Evolutionary conservation across 306 rosid genomes (phyloP), one percentile per base, ranked within the genome.

Genomic region (Lathyrus tuberosus): DNA sequence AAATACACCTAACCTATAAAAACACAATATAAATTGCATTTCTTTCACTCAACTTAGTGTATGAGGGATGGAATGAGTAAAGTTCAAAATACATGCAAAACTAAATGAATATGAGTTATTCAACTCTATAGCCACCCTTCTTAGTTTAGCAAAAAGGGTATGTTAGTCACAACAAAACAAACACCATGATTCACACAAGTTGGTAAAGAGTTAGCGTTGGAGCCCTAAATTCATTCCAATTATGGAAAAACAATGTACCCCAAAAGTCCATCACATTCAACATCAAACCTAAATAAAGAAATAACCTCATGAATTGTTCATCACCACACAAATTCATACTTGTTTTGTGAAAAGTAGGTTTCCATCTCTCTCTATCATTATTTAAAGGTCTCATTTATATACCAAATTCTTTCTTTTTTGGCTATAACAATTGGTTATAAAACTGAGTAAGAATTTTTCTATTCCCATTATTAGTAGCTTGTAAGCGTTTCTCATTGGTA

Each of bases 401-500:
- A 73, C 62, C 71, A 11, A 62, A 73, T 65, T 69, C 81, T 74
- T 76, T 48, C 18, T 66, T 73, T 54, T 47, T 56, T 35, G 73
- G 73, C 56, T 0, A 74, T 43, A 59, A 76, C 74, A 71, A 33
- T 56, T 33, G 65, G 77, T 78, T 72, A 33, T 35, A 58, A 77
- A 67, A 58, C 62, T 48, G 40, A 62, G 31, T 59, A 43, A 72
- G 76, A 80, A 66, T 80, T 83, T n/a, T 78, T 3, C 10, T 4
- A 71, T 80, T 52, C 74, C 86, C 69, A 42, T 18, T 49, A 57
- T 79, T 76, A 69, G 86, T 78, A 82, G 80, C 74, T 74, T 79
- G 82, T 69, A 78, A 71, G 17, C 77, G 11, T 49, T 69, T 75
- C 20, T 35, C 17, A 43, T 78, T 71, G 41, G 53, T 37, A 72